These are phyloP conservation scores for Cochlearia excelsa DNA, from an alignment of 345 rosid genomes.

Conservation along the genomic window DNA sequence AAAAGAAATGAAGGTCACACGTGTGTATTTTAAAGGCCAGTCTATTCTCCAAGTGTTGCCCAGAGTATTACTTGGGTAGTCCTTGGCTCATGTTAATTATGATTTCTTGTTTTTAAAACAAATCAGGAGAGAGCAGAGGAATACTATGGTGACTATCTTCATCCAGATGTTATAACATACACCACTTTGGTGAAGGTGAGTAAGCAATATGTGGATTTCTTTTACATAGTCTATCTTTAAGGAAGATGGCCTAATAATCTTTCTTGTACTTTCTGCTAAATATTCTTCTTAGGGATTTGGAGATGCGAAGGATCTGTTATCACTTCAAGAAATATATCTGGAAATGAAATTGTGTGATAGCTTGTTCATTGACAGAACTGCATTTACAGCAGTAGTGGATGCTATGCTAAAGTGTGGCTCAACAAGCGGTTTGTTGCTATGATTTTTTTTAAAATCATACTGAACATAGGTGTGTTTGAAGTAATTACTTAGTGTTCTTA, in stretches of 20 bases:
- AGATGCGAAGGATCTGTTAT: conserved; percentile 46
- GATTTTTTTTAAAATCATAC: conserved; percentile 12
- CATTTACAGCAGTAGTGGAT: conserved; percentile 64
- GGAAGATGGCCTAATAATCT: conserved; percentile 1
- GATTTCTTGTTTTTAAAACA: conserved; percentile 8
- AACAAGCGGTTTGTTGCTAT: conserved; percentile 44
- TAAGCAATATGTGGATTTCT: conserved; percentile 12
- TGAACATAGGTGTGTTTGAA: conserved; percentile 4
- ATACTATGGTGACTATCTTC: conserved; percentile 31
- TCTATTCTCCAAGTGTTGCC: conserved; percentile 47
- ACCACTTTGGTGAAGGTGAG: conserved; percentile 62
- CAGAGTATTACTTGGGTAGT: conserved; percentile 32
- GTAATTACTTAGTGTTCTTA: conserved; percentile 7
- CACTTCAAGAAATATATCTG: conserved; percentile 45
- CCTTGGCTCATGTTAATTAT: conserved; percentile 21
- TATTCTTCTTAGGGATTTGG: conserved; percentile 52
- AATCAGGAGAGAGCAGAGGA: conserved; percentile 52
- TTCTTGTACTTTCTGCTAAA: conserved; percentile 22
- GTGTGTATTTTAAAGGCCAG: conserved; percentile 51
- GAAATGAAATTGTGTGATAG: conserved; percentile 53
- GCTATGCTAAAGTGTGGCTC: conserved; percentile 60
- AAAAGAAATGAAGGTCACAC: conserved; percentile 75
- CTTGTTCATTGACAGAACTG: conserved; percentile 58
- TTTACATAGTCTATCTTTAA: conserved; percentile 3
- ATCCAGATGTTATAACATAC: conserved; percentile 62